Percentiles rank a stretch among this genome's conserved stretches.
Evolutionary conservation across 2,329 filamentous ascomycete genomes (phyloP).

Genomic region (Allantophomopsis cytisporea): DNA sequence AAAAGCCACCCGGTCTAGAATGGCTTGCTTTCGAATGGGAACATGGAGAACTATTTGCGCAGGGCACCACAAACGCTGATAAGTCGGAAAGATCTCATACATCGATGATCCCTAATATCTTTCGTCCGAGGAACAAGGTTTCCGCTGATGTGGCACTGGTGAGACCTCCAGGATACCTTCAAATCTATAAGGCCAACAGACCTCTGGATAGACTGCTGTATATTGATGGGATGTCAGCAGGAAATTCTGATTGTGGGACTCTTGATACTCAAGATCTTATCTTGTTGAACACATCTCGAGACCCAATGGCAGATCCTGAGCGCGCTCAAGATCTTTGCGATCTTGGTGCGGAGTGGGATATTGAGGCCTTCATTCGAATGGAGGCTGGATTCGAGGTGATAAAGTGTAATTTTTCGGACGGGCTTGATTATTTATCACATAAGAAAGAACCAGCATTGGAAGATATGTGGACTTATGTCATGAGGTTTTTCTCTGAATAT

Average conservation of each 20-base stretch:
- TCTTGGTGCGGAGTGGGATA: conserved; percentile 34
- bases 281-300: conserved; percentile 32
- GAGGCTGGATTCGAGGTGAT: conserved; percentile 62
- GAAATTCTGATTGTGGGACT: conserved; percentile 50
- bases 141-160: neutral
- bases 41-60: conserved; percentile 54
- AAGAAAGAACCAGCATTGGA: conserved; percentile 5
- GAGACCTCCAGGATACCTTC: conserved; percentile 37
- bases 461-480: neutral
- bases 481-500: conserved; percentile 16
- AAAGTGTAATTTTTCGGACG: conserved; percentile 42
- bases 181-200: conserved; percentile 47
- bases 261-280: conserved; percentile 50
- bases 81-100: neutral
- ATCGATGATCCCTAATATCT: neutral
- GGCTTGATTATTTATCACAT: conserved; percentile 11
- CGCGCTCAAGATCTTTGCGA: conserved; percentile 43
- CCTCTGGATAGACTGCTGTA: conserved; percentile 48
- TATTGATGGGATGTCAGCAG: conserved; percentile 57
- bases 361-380: conserved; percentile 55
- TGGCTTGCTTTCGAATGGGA: conserved; percentile 71
- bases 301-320: conserved; percentile 29
- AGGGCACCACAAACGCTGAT: conserved; percentile 1
- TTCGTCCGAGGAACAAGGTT: neutral
- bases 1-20: conserved; percentile 39